phyloP scores from a whole-genome alignment of 495 filamentous ascomycete genomes.

The Lasiosphaeris hirsuta region DNA sequence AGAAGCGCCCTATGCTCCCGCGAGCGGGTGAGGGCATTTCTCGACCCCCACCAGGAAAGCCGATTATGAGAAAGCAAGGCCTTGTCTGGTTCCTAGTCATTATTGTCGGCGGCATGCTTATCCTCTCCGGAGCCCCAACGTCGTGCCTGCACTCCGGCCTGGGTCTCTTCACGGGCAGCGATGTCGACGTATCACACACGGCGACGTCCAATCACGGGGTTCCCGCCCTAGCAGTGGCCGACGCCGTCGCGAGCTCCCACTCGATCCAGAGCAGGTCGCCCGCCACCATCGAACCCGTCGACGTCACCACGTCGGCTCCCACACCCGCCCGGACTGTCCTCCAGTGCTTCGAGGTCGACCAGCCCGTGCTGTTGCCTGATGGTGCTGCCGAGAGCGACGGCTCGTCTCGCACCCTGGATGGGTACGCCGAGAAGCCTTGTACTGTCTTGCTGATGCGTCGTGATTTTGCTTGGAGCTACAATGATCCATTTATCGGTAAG shows the following conservation, averaged over 20 bases:
- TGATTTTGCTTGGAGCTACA: constrained; percentile 75
- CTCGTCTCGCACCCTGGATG: constrained; percentile 14
- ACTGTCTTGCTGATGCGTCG: constrained; percentile 63
- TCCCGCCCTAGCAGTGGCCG: not conserved
- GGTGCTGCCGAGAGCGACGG: constrained; percentile 40
- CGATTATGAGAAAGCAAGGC: not conserved
- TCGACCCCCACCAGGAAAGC: not conserved
- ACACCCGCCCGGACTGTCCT: constrained; percentile 35
- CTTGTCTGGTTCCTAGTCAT: not conserved
- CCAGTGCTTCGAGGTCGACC: constrained; percentile 66
- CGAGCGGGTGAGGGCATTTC: not conserved
- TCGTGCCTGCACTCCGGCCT: not conserved
- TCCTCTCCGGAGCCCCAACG: constrained; percentile 1
- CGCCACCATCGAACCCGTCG: not conserved
- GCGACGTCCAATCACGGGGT: not conserved
- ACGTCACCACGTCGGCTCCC: constrained; percentile 20
- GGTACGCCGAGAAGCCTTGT: constrained; percentile 40
- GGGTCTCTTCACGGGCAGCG: no score
- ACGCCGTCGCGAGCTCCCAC: not conserved
- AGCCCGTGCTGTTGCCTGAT: constrained; percentile 54
- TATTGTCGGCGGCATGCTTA: not conserved
- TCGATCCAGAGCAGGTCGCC: constrained; percentile 6
- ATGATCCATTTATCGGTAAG: constrained; percentile 72
- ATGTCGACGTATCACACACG: no score
- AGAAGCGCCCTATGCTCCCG: constrained; percentile 12